These are phyloP conservation scores for Pyrenochaeta sp. DNA, from an alignment of 2,329 filamentous ascomycete species.

Conservation along the genomic window DNA sequence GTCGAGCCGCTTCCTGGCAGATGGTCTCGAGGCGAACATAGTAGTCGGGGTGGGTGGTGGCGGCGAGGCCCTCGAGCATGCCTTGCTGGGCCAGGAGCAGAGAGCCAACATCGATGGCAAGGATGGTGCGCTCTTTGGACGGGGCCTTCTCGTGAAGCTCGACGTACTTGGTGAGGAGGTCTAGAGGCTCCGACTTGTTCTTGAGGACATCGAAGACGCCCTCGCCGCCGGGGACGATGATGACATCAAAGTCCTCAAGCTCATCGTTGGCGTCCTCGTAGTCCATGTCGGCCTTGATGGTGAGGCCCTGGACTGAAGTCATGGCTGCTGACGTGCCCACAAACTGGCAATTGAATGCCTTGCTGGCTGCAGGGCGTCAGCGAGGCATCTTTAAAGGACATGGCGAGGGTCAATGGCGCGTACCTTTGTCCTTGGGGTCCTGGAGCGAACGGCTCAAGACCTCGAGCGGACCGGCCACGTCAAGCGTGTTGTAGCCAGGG, in stretches of 20 bases:
- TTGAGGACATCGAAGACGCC: constrained; percentile 68
- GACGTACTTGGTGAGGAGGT: constrained; percentile 76
- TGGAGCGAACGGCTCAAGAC: constrained; percentile 63
- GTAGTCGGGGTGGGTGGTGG: constrained; percentile 83
- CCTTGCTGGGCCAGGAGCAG: constrained; percentile 79
- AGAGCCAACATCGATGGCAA: constrained; percentile 81
- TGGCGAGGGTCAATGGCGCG: constrained; percentile 12
- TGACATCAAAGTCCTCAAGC: constrained; percentile 78
- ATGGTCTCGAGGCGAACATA: constrained; percentile 82
- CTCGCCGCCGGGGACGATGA: constrained; percentile 79
- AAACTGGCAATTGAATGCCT: constrained; percentile 63
- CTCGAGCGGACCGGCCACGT: constrained; percentile 66
- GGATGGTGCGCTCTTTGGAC: constrained; percentile 78
- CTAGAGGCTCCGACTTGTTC: constrained; percentile 65
- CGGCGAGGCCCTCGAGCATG: constrained; percentile 78
- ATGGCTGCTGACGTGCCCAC: constrained; percentile 56
- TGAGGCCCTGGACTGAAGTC: constrained; percentile 68
- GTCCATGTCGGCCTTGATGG: constrained; percentile 76
- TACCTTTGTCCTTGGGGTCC: constrained; percentile 61
- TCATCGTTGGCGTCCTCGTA: constrained; percentile 79
- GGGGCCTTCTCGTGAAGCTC: constrained; percentile 83
- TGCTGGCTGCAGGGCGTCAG: constrained; percentile 52
- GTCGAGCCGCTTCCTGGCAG: constrained; percentile 75
- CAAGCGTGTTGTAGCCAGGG: constrained; percentile 63
- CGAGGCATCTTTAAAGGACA: constrained; percentile 16